phyloP scores from a whole-genome alignment of 805 yeast genomes.

The Sugiyamaella lignohabitans region DNA sequence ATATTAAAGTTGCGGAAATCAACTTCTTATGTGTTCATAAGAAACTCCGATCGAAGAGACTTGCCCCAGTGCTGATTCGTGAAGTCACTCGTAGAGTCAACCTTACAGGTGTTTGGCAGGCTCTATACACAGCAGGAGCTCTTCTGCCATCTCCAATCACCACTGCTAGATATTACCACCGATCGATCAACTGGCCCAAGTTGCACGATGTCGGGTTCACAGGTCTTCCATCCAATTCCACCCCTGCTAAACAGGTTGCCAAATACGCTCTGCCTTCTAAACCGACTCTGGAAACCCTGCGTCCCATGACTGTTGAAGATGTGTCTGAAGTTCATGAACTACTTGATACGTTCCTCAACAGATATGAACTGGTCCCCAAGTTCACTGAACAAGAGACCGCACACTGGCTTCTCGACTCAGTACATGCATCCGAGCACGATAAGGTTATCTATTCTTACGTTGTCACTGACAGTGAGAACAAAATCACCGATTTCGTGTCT shows the following conservation, averaged over 20 bases:
- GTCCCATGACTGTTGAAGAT: conserved; percentile 53
- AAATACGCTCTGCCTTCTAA: conserved; percentile 49
- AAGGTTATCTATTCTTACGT: conserved; percentile 73
- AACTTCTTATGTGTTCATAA: conserved; percentile 93
- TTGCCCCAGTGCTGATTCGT: conserved; percentile 89
- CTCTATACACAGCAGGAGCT: conserved; percentile 88
- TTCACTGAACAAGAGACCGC: conserved; percentile 62
- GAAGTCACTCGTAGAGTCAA: conserved; percentile 94
- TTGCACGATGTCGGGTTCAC: conserved; percentile 87
- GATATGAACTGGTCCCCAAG: conserved; percentile 67
- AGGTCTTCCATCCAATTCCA: conserved; percentile 62
- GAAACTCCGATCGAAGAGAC: conserved; percentile 83
- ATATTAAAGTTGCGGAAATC: conserved; percentile 61
- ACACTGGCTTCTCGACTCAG: conserved; percentile 64
- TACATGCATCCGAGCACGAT: conserved; percentile 38
- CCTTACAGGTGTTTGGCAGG: conserved; percentile 83
- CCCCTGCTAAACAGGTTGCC: conserved; percentile 62
- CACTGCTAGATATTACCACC: conserved; percentile 83
- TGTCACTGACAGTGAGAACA: conserved; percentile 48
- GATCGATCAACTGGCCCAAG: conserved; percentile 89
- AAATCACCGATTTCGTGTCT: conserved; percentile 81
- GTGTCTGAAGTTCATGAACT: conserved; percentile 56
- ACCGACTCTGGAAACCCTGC: conserved; percentile 48
- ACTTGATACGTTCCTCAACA: conserved; percentile 53
- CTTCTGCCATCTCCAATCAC: conserved; percentile 89